Percentiles rank a stretch among this genome's conserved stretches.
phyloP scores from a whole-genome alignment of 441 rosid species.

The Pelargonium cotyledonis region DNA sequence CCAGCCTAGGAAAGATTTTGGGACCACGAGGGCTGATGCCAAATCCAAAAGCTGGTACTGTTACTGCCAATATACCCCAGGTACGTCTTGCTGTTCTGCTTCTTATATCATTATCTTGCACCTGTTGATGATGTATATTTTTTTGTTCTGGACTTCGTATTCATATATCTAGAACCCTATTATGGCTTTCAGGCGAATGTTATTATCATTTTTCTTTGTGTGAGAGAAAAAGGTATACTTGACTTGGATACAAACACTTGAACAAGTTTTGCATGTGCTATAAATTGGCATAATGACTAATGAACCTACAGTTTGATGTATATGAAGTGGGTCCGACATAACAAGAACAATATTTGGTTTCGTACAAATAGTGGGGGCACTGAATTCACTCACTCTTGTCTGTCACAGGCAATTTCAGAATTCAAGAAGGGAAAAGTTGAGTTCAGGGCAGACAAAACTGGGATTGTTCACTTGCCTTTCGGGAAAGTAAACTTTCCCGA shows the following conservation, averaged over 20 bases:
- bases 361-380: background rate
- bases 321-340: background rate
- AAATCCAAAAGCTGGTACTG: conserved; percentile 97
- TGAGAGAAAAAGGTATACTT: background rate
- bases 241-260: background rate
- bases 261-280: background rate
- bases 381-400: background rate
- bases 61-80: conserved; percentile 82
- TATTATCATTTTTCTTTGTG: too few relatives aligned
- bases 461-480: conserved; percentile 91
- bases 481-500: conserved; percentile 70
- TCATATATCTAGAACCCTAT: background rate
- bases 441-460: conserved; percentile 94
- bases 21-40: conserved; percentile 99
- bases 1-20: conserved; percentile 88
- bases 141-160: background rate
- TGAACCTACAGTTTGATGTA: background rate
- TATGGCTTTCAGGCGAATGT: background rate
- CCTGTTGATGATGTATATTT: background rate
- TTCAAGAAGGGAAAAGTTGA: conserved; percentile 94
- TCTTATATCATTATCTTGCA: background rate
- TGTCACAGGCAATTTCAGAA: conserved; percentile 81
- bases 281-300: background rate
- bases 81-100: conserved; percentile 27
- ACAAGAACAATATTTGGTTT: background rate